A percentile compares a stretch with the other conserved stretches of the same genome.
These are phyloP conservation scores for Simplicillium aogashimaense DNA, from an alignment of 2,329 filamentous ascomycete species.

Conservation along the genomic window DNA sequence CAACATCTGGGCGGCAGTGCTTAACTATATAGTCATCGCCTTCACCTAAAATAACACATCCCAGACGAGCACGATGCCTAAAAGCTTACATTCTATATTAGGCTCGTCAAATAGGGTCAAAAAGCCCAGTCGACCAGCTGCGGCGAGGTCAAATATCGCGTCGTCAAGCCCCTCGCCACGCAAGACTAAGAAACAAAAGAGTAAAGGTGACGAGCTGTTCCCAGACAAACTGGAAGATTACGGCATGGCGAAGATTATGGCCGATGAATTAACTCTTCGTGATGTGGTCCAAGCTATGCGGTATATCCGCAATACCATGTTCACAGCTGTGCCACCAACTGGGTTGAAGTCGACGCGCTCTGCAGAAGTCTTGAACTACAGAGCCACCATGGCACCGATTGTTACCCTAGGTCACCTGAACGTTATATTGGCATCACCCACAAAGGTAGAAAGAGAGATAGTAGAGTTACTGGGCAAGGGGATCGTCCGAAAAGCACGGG, in stretches of 20 bases:
- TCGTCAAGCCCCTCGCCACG: conserved; percentile 10
- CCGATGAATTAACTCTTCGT: conserved; percentile 44
- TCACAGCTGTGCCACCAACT: conserved; percentile 49
- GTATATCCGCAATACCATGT: conserved; percentile 53
- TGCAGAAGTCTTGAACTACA: conserved; percentile 53
- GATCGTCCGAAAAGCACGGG: conserved; percentile 48
- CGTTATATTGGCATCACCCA: conserved; percentile 51
- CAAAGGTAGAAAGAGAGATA: conserved; percentile 57
- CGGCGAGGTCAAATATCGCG: conserved; percentile 5
- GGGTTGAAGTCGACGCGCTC: conserved; percentile 57
- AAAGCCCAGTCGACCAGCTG: conserved; percentile 17
- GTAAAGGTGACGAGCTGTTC: conserved; percentile 19
- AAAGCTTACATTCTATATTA: conserved; percentile 26
- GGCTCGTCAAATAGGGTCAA: conserved; percentile 23
- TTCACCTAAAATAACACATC: no score
- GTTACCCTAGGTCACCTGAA: conserved; percentile 58
- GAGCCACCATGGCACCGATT: conserved; percentile 49
- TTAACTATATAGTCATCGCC: no score
- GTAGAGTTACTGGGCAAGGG: conserved; percentile 49
- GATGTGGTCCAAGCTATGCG: conserved; percentile 57
- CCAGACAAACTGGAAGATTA: conserved; percentile 46
- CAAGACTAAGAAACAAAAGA: conserved; percentile 13
- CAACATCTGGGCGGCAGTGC: neutral
- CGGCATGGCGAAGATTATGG: conserved; percentile 45
- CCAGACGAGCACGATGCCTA: conserved; percentile 16